A percentile compares a stretch with the other conserved stretches of the same genome.
Conservation (phyloP, 2,329 filamentous ascomycete species). For the Fonsecaea nubica region DNA sequence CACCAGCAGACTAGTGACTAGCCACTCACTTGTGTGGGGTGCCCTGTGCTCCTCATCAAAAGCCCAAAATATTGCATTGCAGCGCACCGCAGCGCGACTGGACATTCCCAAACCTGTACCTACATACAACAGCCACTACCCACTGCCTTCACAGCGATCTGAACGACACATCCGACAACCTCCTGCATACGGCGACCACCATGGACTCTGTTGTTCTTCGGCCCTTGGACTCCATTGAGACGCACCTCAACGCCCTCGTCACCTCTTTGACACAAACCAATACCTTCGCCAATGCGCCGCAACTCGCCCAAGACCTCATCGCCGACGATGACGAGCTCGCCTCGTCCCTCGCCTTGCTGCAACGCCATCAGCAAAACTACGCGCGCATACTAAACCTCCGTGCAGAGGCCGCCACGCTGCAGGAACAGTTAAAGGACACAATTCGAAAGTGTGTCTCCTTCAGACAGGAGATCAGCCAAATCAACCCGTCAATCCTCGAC, state of each 20-base stretch:
- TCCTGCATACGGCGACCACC: slow-evolving; percentile 21
- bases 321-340: slow-evolving; percentile 52
- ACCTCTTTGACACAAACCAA: slow-evolving; percentile 52
- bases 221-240: slow-evolving; percentile 51
- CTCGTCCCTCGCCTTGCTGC: slow-evolving; percentile 51
- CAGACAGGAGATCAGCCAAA: slow-evolving; percentile 50
- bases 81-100: background rate
- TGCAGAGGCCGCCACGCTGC: slow-evolving; percentile 48
- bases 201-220: slow-evolving; percentile 52
- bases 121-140: background rate
- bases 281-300: slow-evolving; percentile 51
- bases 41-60: too few relatives aligned
- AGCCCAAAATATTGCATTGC: background rate
- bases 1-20: background rate
- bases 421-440: slow-evolving; percentile 51
- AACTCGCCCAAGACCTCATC: slow-evolving; percentile 50
- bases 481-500: slow-evolving; percentile 42
- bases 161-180: background rate
- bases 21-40: background rate
- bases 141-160: background rate
- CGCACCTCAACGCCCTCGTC: slow-evolving; percentile 51
- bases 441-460: slow-evolving; percentile 49
- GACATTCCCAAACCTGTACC: background rate
- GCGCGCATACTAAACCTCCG: slow-evolving; percentile 51
- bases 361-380: slow-evolving; percentile 54